Percentiles rank a stretch among this genome's conserved stretches.
These are phyloP conservation scores for Exophiala sp. DNA, from an alignment of 2,329 filamentous ascomycete species.

Conservation along the genomic window DNA sequence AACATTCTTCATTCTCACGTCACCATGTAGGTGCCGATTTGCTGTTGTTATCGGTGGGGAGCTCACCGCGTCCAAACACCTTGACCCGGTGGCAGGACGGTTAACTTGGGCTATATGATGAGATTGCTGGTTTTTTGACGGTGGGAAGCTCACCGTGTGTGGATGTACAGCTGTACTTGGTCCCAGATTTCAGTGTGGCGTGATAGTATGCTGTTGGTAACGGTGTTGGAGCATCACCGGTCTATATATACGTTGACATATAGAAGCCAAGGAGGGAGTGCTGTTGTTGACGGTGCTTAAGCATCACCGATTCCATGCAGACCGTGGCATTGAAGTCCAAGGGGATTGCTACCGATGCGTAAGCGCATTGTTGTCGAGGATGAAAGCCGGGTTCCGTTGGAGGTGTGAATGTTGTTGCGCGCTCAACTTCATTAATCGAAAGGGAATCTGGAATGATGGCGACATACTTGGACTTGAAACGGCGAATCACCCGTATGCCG, in stretches of 20 bases:
- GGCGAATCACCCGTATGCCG: not conserved
- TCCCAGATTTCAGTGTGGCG: not conserved
- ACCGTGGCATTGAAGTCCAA: not conserved
- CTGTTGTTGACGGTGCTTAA: conserved; percentile 22
- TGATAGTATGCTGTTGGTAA: conserved; percentile 15
- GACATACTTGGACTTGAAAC: no score
- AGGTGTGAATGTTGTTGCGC: no score
- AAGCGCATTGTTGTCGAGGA: no score
- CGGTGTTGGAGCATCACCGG: conserved; percentile 13
- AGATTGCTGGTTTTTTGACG: conserved; percentile 22
- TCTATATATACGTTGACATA: conserved; percentile 1
- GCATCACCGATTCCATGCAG: conserved; percentile 13
- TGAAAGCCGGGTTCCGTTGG: no score
- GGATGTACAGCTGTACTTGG: not conserved
- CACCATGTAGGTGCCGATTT: conserved; percentile 11
- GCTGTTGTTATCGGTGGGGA: conserved; percentile 22
- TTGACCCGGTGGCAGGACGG: not conserved
- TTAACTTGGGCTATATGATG: conserved; percentile 21
- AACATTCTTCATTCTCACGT: conserved; percentile 7
- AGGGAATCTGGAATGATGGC: no score
- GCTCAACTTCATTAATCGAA: no score
- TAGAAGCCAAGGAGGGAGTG: conserved; percentile 14
- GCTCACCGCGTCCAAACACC: conserved; percentile 14
- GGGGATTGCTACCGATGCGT: no score
- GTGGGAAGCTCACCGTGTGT: conserved; percentile 25